These are phyloP conservation scores for Auriculariales sp. DNA, from an alignment of 768 basidiomycete genomes.

Conservation along the genomic window DNA sequence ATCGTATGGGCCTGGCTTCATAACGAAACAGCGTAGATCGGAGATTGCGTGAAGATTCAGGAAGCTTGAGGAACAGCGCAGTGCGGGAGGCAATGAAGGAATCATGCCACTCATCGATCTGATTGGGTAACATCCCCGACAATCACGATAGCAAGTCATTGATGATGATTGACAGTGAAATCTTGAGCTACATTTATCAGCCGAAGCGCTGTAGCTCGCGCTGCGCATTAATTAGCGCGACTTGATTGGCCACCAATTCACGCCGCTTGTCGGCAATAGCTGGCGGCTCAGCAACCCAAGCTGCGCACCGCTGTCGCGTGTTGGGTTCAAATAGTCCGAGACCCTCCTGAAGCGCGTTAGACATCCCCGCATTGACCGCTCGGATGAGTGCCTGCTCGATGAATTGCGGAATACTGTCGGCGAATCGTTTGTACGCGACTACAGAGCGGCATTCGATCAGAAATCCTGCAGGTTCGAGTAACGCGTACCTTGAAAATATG, in stretches of 20 bases:
- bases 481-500: conserved; percentile 57
- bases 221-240: neutral
- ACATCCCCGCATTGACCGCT: conserved; percentile 32
- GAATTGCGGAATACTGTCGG: conserved; percentile 39
- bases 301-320: neutral
- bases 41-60: no score
- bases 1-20: no score
- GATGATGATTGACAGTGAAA: no score
- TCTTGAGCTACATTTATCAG: no score
- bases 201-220: neutral
- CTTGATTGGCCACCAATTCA: neutral
- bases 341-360: conserved; percentile 28
- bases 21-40: no score
- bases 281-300: neutral
- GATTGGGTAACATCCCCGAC: no score
- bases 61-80: no score
- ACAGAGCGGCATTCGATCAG: neutral
- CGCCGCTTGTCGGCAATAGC: neutral
- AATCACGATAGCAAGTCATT: no score
- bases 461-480: neutral
- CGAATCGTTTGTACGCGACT: conserved; percentile 49
- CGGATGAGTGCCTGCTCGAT: conserved; percentile 43
- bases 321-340: conserved; percentile 17
- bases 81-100: no score
- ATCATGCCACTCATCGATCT: no score